phyloP scores from a whole-genome alignment of 1,284 basidiomycete genomes.

The Pterula multifida region DNA sequence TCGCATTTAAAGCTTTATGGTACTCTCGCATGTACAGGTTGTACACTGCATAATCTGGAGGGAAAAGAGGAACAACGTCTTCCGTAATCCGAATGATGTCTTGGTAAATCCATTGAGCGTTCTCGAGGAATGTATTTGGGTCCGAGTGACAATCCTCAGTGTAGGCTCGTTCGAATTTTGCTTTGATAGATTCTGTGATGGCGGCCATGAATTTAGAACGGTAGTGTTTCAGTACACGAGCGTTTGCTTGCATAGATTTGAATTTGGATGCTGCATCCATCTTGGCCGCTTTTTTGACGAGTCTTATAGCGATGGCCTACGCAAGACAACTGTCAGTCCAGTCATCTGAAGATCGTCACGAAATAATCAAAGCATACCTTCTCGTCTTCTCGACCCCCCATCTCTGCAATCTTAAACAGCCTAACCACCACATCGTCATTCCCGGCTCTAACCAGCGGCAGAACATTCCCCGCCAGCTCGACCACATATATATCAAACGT shows the following conservation, averaged over 20 bases:
- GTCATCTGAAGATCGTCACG: conserved; percentile 2
- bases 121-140: conserved; percentile 66
- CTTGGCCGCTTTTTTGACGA: conserved; percentile 88
- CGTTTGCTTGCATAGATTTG: conserved; percentile 86
- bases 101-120: conserved; percentile 86
- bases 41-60: conserved; percentile 84
- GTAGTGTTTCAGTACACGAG: conserved; percentile 93
- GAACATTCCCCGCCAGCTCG: conserved; percentile 64
- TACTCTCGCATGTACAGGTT: conserved; percentile 82
- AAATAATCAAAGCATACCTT: conserved; percentile 56
- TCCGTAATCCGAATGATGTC: conserved; percentile 87
- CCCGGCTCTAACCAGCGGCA: conserved; percentile 75
- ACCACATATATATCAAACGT: conserved; percentile 86
- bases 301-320: conserved; percentile 82
- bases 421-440: conserved; percentile 81
- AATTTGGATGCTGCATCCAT: conserved; percentile 84
- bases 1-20: conserved; percentile 79
- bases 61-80: conserved; percentile 85
- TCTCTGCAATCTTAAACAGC: conserved; percentile 87
- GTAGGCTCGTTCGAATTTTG: conserved; percentile 64
- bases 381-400: conserved; percentile 90
- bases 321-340: conserved; percentile 6
- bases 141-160: conserved; percentile 43
- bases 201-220: conserved; percentile 81
- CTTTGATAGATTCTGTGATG: conserved; percentile 70